phyloP scores from a whole-genome alignment of 2,329 filamentous ascomycete genomes.

The Metarhizium guizhouense region DNA sequence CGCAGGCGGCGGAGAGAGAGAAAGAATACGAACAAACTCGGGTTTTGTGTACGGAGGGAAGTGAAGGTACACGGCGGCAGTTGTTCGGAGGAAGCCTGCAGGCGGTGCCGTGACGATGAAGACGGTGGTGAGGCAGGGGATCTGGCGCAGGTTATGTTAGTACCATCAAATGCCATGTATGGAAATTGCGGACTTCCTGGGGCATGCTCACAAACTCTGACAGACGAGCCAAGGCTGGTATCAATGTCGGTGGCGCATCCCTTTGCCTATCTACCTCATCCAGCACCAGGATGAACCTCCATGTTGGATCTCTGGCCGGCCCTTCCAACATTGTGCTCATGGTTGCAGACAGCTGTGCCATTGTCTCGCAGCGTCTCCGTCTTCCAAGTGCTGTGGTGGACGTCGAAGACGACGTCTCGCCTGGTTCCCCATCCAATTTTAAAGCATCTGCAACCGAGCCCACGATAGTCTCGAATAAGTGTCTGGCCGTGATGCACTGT shows the following conservation, averaged over 20 bases:
- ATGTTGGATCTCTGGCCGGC: constrained; percentile 24
- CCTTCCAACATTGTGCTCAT: constrained; percentile 55
- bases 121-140: constrained; percentile 67
- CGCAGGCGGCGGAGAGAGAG: constrained; percentile 35
- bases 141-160: constrained; percentile 36
- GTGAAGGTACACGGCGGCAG: constrained; percentile 66
- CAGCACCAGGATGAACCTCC: constrained; percentile 72
- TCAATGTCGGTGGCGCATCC: constrained; percentile 68
- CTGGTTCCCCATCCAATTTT: constrained; percentile 24
- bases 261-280: constrained; percentile 81
- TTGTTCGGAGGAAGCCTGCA: constrained; percentile 58
- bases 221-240: constrained; percentile 73
- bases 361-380: constrained; percentile 60
- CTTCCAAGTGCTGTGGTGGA: neutral
- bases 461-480: constrained; percentile 66
- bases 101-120: constrained; percentile 68
- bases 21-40: constrained; percentile 70
- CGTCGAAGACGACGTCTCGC: neutral
- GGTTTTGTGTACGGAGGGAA: constrained; percentile 78
- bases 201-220: constrained; percentile 61
- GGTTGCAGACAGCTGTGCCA: constrained; percentile 68
- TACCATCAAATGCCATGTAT: neutral
- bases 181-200: neutral
- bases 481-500: constrained; percentile 71
- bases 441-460: constrained; percentile 48